Percentiles rank a stretch among this genome's conserved stretches.
These are phyloP conservation scores for Apiotrichum brassicae DNA, from an alignment of 1,284 basidiomycete genomes.

Conservation along the genomic window DNA sequence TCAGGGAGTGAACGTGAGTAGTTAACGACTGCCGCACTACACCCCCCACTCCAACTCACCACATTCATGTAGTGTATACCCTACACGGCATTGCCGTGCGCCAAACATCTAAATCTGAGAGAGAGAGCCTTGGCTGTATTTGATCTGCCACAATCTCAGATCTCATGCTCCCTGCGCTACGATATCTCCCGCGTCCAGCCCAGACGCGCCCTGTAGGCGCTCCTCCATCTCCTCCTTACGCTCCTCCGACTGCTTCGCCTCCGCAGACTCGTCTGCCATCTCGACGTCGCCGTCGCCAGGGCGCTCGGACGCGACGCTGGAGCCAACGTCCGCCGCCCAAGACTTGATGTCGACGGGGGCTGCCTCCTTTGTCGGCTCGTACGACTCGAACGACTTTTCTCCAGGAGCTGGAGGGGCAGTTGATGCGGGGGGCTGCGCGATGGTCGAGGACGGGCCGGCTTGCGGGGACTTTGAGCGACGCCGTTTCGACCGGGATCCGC, in stretches of 20 bases:
- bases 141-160: too few relatives aligned
- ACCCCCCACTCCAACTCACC: too few relatives aligned
- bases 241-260: not conserved
- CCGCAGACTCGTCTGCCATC: conserved; percentile 10
- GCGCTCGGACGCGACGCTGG: conserved; percentile 1
- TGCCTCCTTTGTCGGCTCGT: conserved; percentile 1
- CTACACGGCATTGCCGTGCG: too few relatives aligned
- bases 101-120: too few relatives aligned
- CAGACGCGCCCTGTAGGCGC: not conserved
- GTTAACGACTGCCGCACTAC: too few relatives aligned
- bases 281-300: conserved; percentile 14
- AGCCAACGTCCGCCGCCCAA: conserved; percentile 14
- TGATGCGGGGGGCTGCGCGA: not conserved
- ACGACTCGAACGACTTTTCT: not conserved
- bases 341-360: conserved; percentile 13
- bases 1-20: too few relatives aligned
- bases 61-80: too few relatives aligned
- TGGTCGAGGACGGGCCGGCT: not conserved
- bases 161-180: conserved; percentile 24
- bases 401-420: not conserved
- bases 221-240: not conserved
- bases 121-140: too few relatives aligned
- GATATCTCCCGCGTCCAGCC: conserved; percentile 20
- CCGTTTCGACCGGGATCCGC: conserved; percentile 1
- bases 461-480: conserved; percentile 13